Conservation (phyloP, 2,329 filamentous ascomycete species). For the Aspergillaceae sp. region DNA sequence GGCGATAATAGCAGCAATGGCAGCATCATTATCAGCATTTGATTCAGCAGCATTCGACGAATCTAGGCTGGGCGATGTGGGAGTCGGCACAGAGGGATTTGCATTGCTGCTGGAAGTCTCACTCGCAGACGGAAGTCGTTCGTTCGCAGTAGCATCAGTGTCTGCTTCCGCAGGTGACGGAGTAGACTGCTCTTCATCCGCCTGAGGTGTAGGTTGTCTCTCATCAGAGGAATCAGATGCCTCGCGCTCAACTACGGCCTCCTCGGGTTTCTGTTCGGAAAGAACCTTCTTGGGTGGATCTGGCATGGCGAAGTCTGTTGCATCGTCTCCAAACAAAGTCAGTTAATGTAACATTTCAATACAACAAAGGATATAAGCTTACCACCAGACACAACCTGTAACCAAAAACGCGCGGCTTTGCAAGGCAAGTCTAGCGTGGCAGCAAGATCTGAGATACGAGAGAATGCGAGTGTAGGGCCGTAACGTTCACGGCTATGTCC, state of each 20-base stretch:
- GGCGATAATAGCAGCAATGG: conserved; percentile 22
- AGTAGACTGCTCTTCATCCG: conserved; percentile 1
- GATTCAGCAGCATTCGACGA: conserved; percentile 10
- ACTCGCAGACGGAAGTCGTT: too few relatives aligned
- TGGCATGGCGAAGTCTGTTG: conserved; percentile 28
- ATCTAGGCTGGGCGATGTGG: too few relatives aligned
- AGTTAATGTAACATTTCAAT: conserved; percentile 1
- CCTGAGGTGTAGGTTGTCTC: conserved; percentile 16
- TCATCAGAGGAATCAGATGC: conserved; percentile 17
- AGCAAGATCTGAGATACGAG: conserved; percentile 25
- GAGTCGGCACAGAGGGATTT: too few relatives aligned
- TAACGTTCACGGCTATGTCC: conserved; percentile 26
- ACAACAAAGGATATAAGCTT: conserved; percentile 3
- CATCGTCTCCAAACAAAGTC: conserved; percentile 17
- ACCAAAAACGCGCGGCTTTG: conserved; percentile 29
- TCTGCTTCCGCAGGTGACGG: background rate
- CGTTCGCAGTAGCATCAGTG: conserved; percentile 1
- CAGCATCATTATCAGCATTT: conserved; percentile 15
- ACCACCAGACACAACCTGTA: conserved; percentile 31
- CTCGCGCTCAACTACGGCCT: conserved; percentile 20
- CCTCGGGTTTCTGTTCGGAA: conserved; percentile 23
- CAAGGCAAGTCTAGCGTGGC: conserved; percentile 19
- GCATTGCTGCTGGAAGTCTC: too few relatives aligned
- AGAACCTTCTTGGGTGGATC: conserved; percentile 20
- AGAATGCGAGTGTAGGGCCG: conserved; percentile 26